phyloP scores from a whole-genome alignment of 2,329 filamentous ascomycete species.

The Pestalotiopsis fici region DNA sequence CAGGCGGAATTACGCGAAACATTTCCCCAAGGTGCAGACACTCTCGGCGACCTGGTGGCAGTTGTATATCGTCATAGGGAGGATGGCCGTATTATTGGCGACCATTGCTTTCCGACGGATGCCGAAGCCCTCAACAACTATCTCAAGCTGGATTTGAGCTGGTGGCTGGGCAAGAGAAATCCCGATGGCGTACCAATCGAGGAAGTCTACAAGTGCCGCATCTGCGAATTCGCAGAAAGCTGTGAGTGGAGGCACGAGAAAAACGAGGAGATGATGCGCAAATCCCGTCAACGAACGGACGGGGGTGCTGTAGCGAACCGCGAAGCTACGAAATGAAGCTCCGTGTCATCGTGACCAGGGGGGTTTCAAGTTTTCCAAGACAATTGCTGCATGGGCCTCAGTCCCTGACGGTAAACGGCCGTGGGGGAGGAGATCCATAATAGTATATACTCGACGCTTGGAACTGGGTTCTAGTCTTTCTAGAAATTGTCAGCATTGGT shows the following conservation, averaged over 20 bases:
- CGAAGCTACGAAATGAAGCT: not conserved
- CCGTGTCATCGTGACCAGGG: not conserved
- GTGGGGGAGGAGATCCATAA: not conserved
- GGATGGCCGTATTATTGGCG: conserved; percentile 55
- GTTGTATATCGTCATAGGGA: conserved; percentile 55
- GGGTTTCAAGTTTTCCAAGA: not conserved
- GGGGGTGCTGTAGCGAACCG: not conserved
- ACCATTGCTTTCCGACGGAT: conserved; percentile 68
- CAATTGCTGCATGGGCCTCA: not conserved
- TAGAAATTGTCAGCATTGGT: not conserved
- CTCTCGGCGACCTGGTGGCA: conserved; percentile 51
- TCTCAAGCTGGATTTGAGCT: conserved; percentile 70
- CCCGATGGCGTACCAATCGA: conserved; percentile 77
- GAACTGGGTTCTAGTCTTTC: not conserved
- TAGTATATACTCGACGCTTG: not conserved
- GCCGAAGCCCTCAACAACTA: conserved; percentile 64
- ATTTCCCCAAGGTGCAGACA: conserved; percentile 50
- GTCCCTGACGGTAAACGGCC: not conserved
- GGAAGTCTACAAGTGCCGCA: conserved; percentile 85
- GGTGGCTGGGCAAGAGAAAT: conserved; percentile 80
- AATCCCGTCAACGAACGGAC: not conserved
- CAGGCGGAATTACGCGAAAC: conserved; percentile 49
- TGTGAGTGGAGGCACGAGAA: conserved; percentile 78
- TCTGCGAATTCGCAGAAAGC: conserved; percentile 77
- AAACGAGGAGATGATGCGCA: conserved; percentile 53